Base-by-base conservation (phyloP, 352 stramenopile species). In the Ophiocytium majus region DNA sequence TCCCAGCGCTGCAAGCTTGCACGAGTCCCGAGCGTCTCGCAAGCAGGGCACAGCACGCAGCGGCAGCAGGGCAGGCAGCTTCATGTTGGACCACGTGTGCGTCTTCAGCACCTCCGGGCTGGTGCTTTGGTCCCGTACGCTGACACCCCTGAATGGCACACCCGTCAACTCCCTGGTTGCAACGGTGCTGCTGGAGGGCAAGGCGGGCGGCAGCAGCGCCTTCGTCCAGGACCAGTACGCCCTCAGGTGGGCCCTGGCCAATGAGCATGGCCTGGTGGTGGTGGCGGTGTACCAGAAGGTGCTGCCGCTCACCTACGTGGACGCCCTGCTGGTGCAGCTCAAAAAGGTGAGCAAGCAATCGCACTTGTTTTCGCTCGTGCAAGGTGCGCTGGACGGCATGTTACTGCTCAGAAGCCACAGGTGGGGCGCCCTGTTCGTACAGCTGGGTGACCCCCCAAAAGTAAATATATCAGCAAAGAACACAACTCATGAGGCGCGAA, bases 251-350 rank as follows among this genome's bases (percentile, higher is more conserved):
- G 82, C 84, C 37, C 84, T 88, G 43, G 84, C 82, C 35, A 88
- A 88, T 63, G 84, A 88, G 75, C 50, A 86, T 23, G 84, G 82
- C 28, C 49, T 88, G 49, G 84, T 88, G 10, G 82, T 88, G 23
- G 84, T 88, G 10, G 82, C 84, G 9, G 79, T 88, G n/a, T 86
- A 88, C 63, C 84, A 88, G 76, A 88, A 88, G 63, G 84, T 82
- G 63, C 81, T 88, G 1, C 75, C 84, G 33, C 35, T 88, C 9
- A 50, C 86, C 0, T 88, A 88, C 50, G 82, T 88, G 35, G 80
- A 88, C 19, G 76, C 32, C 19, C 80, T 88, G 9, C 75, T 88
- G 37, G 80, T 81, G 17, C 76, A 23, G 35, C 82, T 88, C 10
- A 86, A 86, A 34, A 35, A 63, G 43, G 84, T 86, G 37, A 88